Conservation (phyloP, 179 eudicot species). For the Spergularia azorica region DNA sequence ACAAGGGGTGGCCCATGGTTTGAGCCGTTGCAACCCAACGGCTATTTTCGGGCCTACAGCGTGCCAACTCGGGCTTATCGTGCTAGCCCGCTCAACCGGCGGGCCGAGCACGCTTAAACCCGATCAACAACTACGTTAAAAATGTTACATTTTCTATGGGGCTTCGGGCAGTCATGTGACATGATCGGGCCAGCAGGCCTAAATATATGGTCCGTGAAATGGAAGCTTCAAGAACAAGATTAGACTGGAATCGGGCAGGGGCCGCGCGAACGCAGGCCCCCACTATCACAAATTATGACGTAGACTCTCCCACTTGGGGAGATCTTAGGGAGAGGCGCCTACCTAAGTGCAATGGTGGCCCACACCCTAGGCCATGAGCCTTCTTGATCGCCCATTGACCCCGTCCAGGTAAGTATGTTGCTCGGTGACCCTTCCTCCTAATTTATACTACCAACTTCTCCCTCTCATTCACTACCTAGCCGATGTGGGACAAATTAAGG, state of each 20-base stretch:
- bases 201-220: constrained; percentile 28
- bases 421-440: no score
- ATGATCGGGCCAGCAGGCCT: constrained; percentile 5
- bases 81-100: no score
- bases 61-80: no score
- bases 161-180: no score
- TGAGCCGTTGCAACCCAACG: no score
- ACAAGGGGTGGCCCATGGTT: no score
- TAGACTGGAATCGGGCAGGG: not conserved
- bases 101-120: no score
- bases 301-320: constrained; percentile 35
- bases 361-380: constrained; percentile 28
- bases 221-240: not conserved
- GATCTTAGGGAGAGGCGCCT: constrained; percentile 23
- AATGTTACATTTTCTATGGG: no score
- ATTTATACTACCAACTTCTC: not conserved
- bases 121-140: no score
- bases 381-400: constrained; percentile 31
- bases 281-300: constrained; percentile 42
- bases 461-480: not conserved
- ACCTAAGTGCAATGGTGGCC: constrained; percentile 29
- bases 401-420: constrained; percentile 33
- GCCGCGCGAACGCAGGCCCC: constrained; percentile 62
- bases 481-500: constrained; percentile 10
- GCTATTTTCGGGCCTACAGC: no score